Percentiles rank a stretch among this genome's conserved stretches.
These are phyloP conservation scores for Stachybotrys chlorohalonatus DNA, from an alignment of 2,329 filamentous ascomycete genomes.

Conservation along the genomic window DNA sequence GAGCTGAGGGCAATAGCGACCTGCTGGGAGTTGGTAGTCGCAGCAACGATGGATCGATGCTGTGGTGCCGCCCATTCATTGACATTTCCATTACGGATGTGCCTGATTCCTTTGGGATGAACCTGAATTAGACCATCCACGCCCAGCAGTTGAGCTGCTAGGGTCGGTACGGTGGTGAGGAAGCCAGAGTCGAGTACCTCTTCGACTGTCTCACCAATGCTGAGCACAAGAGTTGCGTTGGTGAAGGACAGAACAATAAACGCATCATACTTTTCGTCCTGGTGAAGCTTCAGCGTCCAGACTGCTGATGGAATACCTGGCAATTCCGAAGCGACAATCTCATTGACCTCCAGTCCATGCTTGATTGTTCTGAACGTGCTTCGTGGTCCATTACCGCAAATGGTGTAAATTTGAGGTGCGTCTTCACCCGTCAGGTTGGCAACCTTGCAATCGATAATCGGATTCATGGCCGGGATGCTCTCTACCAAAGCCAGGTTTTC, in stretches of 20 bases:
- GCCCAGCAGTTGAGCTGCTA: conserved; percentile 89
- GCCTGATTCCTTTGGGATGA: conserved; percentile 90
- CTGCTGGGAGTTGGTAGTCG: conserved; percentile 86
- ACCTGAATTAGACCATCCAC: conserved; percentile 91
- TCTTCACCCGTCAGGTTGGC: conserved; percentile 87
- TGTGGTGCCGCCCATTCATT: conserved; percentile 93
- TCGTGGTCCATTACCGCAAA: conserved; percentile 79
- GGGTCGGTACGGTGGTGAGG: conserved; percentile 74
- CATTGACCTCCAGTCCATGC: conserved; percentile 85
- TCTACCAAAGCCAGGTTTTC: conserved; percentile 82
- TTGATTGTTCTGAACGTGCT: conserved; percentile 88
- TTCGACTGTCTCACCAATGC: conserved; percentile 94
- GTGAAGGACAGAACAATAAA: conserved; percentile 94
- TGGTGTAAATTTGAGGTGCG: conserved; percentile 90
- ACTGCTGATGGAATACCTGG: conserved; percentile 84
- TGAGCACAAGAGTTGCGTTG: conserved; percentile 83
- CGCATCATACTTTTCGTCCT: conserved; percentile 76
- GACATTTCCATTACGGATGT: conserved; percentile 69
- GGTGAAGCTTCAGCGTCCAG: conserved; percentile 87
- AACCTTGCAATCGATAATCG: conserved; percentile 83
- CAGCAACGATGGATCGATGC: conserved; percentile 90
- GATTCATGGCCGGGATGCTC: conserved; percentile 81
- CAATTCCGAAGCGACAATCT: conserved; percentile 90
- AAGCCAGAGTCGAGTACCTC: conserved; percentile 94
- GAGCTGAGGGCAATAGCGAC: conserved; percentile 91